A percentile compares a stretch with the other conserved stretches of the same genome.
Conservation (phyloP, 306 rosid species). For the Prunus padus region DNA sequence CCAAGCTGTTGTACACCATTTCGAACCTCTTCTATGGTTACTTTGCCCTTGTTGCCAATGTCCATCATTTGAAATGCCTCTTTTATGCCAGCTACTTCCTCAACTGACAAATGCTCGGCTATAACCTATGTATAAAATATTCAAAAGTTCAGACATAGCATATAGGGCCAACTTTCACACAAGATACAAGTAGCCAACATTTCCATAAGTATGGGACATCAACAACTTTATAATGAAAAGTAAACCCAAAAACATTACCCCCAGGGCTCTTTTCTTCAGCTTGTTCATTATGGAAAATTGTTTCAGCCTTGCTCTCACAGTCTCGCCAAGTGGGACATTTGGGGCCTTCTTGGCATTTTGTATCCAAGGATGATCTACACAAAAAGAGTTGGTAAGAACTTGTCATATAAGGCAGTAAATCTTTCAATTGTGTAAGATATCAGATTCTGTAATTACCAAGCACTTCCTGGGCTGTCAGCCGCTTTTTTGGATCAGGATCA, state of each 20-base stretch:
- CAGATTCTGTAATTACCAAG: constrained; percentile 33
- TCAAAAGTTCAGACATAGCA: background rate
- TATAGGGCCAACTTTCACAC: constrained; percentile 2
- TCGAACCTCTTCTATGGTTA: constrained; percentile 48
- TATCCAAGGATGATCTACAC: constrained; percentile 57
- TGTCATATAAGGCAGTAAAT: background rate
- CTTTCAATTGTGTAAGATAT: background rate
- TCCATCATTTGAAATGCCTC: constrained; percentile 61
- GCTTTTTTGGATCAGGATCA: constrained; percentile 42
- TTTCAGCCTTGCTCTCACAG: constrained; percentile 59
- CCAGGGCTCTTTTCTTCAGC: constrained; percentile 58
- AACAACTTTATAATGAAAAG: background rate
- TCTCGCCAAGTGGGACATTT: constrained; percentile 59
- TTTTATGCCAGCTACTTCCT: constrained; percentile 63
- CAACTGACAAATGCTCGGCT: constrained; percentile 58
- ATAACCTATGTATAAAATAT: constrained; percentile 38
- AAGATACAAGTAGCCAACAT: background rate
- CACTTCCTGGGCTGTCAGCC: constrained; percentile 51
- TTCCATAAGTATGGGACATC: background rate
- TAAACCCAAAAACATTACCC: constrained; percentile 36
- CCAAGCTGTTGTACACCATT: constrained; percentile 51
- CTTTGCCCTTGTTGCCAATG: constrained; percentile 41
- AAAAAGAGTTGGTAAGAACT: background rate
- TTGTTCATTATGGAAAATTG: constrained; percentile 66
- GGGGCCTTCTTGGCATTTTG: constrained; percentile 63